Base-by-base conservation (phyloP, 2,329 filamentous ascomycete genomes). In the Pestalotiopsis sp. region DNA sequence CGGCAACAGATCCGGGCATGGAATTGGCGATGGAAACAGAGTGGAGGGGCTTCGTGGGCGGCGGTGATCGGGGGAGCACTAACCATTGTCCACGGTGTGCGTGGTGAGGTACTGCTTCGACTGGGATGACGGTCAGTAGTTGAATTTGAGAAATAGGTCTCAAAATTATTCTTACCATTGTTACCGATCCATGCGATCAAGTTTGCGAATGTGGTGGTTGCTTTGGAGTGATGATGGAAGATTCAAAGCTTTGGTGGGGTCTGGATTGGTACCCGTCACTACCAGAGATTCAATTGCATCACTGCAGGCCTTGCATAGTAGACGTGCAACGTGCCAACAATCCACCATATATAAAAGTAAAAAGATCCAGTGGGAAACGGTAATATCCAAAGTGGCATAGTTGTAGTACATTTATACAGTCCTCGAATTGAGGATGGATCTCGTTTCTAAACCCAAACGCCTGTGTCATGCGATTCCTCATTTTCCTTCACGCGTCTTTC, bases 71-170 rank as follows among this genome's bases (percentile, higher is more conserved):
- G 52, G 27, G 31, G 59, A 61, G 66, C 66, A 77, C 84, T 79
- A 80, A 93, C 93, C 94, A 84, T 94, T 89, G 79, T 97, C 93
- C 80, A 97, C 89, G 58, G 94, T 95, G 81, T 97, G 93, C 73
- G 92, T 92, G 76, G 95, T 97, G 71, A 99, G 88, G 80, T 98
- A 99, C 91, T 98, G 96, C 85, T 98, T 98, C 68, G 96, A 99
- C 96, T 98, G 69, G 6, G 14, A 20, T 27, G n/a, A 52, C 14
- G 5, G 39, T 64, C 62, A 56, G 20, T 11, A 14, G 13, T 5
- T 41, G 45, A 23, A 13, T 12, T 13, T 25, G 17, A n/a, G 14
- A 3, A 20, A 39, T 23, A 63, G 7, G 39, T n/a, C 14, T n/a
- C 31, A 38, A 20, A 17, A 64, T 41, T 31, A 41, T 14, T 64